These are phyloP conservation scores for Eucalyptus marginata DNA, from an alignment of 345 rosid species.

Conservation along the genomic window DNA sequence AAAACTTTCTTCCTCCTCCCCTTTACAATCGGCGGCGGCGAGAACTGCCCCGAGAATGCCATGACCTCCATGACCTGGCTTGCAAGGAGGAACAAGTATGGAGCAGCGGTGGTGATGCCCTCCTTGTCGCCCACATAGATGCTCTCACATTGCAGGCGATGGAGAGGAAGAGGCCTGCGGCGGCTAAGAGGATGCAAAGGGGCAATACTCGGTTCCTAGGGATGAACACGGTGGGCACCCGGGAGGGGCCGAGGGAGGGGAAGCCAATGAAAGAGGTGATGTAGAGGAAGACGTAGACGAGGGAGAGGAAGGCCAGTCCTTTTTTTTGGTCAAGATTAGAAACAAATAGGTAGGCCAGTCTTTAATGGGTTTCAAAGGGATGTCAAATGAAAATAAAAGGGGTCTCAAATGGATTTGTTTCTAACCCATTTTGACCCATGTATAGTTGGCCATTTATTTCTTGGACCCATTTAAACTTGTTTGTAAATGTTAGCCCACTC, in stretches of 20 bases:
- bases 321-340: no score
- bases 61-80: conserved; percentile 82
- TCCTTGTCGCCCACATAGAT: conserved; percentile 44
- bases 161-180: conserved; percentile 53
- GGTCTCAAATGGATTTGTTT: background rate
- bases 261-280: no score
- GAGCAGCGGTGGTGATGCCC: conserved; percentile 54
- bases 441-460: background rate
- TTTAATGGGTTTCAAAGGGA: background rate
- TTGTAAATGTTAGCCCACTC: no score
- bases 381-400: background rate
- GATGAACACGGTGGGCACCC: no score
- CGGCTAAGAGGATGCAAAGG: background rate
- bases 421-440: background rate
- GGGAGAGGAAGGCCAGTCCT: no score
- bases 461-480: background rate
- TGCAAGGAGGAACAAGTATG: conserved; percentile 63
- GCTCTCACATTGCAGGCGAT: conserved; percentile 57
- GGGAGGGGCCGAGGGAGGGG: no score
- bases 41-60: conserved; percentile 39
- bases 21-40: conserved; percentile 22
- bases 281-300: conserved; percentile 34
- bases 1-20: background rate
- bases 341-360: conserved; percentile 20
- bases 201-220: no score